Base-by-base conservation (phyloP, 2,329 filamentous ascomycete species). In the Penicillium vulpinum region DNA sequence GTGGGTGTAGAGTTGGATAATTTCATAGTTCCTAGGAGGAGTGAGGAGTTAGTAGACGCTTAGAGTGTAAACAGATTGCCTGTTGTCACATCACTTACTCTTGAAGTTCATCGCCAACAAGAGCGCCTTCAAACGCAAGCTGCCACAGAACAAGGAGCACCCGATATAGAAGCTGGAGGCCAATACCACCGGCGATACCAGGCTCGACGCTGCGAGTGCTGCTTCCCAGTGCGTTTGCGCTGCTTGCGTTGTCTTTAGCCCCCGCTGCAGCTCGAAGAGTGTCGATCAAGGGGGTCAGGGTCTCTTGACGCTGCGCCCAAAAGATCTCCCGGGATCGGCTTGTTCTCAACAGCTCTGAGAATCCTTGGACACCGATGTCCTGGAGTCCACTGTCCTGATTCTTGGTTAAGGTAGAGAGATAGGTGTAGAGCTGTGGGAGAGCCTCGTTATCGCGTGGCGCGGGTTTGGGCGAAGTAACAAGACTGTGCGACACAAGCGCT, bases 91-190 rank as follows among this genome's bases (percentile, higher is more conserved):
- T 31, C 21, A 65, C 70, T 65, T 61, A 72, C 69, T 67, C 61
- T 75, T 97, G 90, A 56, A 99, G 81, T 40, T 93, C 92, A 57
- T 88, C 87, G 13, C 91, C 91, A 47, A 89, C 81, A 13, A 85
- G 73, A 56, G 80, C 75, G 29, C 82, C 85, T 73, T 97, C 94
- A 65, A 99, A 99, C 71, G 92, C 96, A 65, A 99, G 81, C 79
- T 97, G 92, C 94, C 94, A 99, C 57, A 99, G 80, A 13, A 96
- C 92, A 49, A 99, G 82, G 22, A 99, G 83, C 16, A 97, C 90
- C 69, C 97, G 91, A 73, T 99, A 99, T 39, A 99, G 83, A 39
- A 97, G 83, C 74, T 99, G 94, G 39, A 99, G 80, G 2, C 92
- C 91, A 58, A 99, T 91, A 9, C 92, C 92, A 47, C 92, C 91